These are phyloP conservation scores for Salvia miltiorrhiza DNA, from an alignment of 257 asterid genomes.

Conservation along the genomic window DNA sequence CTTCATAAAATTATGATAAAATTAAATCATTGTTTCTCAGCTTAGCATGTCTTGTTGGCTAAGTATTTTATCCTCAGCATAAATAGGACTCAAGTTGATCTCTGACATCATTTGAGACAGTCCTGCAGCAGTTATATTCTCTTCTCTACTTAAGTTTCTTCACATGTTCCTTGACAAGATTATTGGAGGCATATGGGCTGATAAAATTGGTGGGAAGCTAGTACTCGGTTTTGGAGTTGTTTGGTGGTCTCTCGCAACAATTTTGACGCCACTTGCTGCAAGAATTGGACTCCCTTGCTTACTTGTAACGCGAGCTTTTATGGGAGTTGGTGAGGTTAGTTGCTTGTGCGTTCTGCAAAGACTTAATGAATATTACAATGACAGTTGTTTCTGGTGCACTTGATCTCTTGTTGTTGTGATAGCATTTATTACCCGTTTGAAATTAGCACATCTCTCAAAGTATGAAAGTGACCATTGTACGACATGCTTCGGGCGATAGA, in stretches of 20 bases:
- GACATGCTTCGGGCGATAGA: background rate
- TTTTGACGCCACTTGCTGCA: constrained; percentile 96
- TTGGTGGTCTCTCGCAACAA: constrained; percentile 59
- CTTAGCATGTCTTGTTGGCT: background rate
- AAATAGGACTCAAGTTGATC: background rate
- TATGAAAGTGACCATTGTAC: constrained; percentile 1
- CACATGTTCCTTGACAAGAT: constrained; percentile 42
- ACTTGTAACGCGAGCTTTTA: constrained; percentile 88
- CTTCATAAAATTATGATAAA: background rate
- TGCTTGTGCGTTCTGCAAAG: constrained; percentile 22
- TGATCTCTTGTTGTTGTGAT: background rate
- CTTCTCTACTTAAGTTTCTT: constrained; percentile 13
- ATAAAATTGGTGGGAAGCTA: constrained; percentile 88
- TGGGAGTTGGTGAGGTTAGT: constrained; percentile 99
- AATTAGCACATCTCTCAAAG: background rate
- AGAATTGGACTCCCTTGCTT: constrained; percentile 84
- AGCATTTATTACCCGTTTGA: background rate
- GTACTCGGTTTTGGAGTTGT: constrained; percentile 97
- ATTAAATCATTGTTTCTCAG: background rate
- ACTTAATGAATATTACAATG: background rate
- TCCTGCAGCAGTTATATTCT: background rate
- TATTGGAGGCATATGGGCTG: constrained; percentile 99
- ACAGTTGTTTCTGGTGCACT: background rate
- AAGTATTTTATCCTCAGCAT: constrained; percentile 4
- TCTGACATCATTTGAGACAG: constrained; percentile 1